These are phyloP conservation scores for Paxillus rubicundulus DNA, from an alignment of 768 basidiomycete species.

Conservation along the genomic window DNA sequence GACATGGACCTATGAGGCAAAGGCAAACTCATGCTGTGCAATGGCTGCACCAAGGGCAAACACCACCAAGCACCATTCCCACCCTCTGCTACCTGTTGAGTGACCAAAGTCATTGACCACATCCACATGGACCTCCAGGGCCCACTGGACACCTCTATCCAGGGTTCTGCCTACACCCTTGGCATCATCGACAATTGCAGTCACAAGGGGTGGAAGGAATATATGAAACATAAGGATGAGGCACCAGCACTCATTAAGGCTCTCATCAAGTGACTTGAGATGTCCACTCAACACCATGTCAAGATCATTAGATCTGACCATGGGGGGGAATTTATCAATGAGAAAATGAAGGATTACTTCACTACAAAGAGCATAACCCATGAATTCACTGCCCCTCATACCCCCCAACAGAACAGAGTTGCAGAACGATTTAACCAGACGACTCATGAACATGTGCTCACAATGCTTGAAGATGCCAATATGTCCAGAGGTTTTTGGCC, in stretches of 20 bases:
- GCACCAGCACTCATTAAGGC: neutral
- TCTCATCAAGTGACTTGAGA: slow-evolving; percentile 1
- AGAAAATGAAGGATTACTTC: neutral
- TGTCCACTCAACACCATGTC: neutral
- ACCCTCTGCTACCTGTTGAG: neutral
- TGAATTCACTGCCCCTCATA: slow-evolving; percentile 11
- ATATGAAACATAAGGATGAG: slow-evolving; percentile 5
- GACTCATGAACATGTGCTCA: slow-evolving; percentile 18
- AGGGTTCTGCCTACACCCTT: slow-evolving; percentile 5
- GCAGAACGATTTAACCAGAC: slow-evolving; percentile 31
- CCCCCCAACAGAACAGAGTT: slow-evolving; percentile 29
- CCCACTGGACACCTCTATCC: slow-evolving; percentile 3
- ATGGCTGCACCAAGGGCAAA: slow-evolving; percentile 10
- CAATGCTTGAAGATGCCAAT: slow-evolving; percentile 21
- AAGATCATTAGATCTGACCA: slow-evolving; percentile 3
- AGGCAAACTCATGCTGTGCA: neutral
- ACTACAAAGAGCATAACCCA: neutral
- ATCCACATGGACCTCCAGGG: slow-evolving; percentile 5
- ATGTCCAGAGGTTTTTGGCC: slow-evolving; percentile 6
- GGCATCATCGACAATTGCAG: slow-evolving; percentile 7
- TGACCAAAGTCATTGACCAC: neutral
- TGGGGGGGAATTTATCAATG: slow-evolving; percentile 13
- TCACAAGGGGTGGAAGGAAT: slow-evolving; percentile 12
- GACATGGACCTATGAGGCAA: slow-evolving; percentile 6
- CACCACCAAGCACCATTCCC: slow-evolving; percentile 11